Percentiles rank a stretch among this genome's conserved stretches.
These are phyloP conservation scores for Podila epigama DNA, from an alignment of 192 early-diverging fungal species.

Conservation along the genomic window DNA sequence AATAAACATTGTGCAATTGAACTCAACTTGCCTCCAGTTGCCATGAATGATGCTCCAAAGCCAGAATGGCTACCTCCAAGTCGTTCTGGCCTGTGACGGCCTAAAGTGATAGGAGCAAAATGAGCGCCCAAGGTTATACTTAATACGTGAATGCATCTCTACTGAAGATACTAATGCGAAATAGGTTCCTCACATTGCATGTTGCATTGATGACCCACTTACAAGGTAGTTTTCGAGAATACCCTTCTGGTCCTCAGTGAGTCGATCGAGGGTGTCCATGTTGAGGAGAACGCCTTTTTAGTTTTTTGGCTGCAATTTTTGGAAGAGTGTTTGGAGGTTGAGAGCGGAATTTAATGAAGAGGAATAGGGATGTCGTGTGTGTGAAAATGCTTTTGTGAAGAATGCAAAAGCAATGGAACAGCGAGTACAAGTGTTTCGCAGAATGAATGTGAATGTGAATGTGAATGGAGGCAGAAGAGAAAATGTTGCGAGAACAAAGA, in stretches of 20 bases:
- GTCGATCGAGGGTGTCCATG: constrained; percentile 39
- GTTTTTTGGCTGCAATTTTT: too few species aligned
- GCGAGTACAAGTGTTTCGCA: too few species aligned
- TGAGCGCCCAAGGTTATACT: background rate
- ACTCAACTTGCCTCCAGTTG: constrained; percentile 34
- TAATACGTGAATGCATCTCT: background rate
- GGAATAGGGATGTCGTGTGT: background rate
- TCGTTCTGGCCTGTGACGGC: constrained; percentile 46
- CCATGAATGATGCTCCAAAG: constrained; percentile 45
- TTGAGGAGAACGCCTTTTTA: too few species aligned
- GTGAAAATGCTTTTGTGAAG: too few species aligned
- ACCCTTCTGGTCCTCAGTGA: constrained; percentile 36
- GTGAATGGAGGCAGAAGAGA: background rate
- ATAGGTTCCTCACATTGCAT: background rate
- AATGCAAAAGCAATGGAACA: too few species aligned
- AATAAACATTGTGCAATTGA: background rate
- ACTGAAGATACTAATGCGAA: background rate
- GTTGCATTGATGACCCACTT: background rate
- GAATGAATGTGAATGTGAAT: background rate
- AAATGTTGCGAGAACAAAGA: background rate
- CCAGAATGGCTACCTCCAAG: constrained; percentile 37
- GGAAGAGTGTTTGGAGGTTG: background rate
- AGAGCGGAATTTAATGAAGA: background rate
- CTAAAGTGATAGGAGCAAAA: too few species aligned
- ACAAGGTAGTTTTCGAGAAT: constrained; percentile 45